These are phyloP conservation scores for Neofusicoccum ribis DNA, from an alignment of 2,329 filamentous ascomycete species.

Conservation along the genomic window DNA sequence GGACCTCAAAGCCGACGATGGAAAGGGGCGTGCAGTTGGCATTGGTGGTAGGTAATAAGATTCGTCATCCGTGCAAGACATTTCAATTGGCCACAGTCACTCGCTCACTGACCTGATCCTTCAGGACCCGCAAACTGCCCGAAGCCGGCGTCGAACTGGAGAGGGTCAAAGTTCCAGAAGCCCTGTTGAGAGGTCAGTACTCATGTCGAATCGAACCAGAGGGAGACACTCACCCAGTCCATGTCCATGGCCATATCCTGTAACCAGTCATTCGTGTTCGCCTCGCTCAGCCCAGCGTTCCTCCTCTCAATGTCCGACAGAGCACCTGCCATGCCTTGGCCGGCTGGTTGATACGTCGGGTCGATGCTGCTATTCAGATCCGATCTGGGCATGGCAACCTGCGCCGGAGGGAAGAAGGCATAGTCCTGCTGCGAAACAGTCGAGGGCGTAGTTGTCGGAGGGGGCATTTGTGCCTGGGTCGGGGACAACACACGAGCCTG, in stretches of 20 bases:
- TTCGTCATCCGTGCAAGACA: neutral
- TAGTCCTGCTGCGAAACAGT: constrained; percentile 3
- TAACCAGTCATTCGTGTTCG: constrained; percentile 32
- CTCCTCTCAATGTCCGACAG: constrained; percentile 19
- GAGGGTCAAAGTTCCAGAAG: constrained; percentile 20
- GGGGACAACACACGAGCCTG: neutral
- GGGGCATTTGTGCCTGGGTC: neutral
- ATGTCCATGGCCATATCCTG: constrained; percentile 33
- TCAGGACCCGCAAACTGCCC: constrained; percentile 5
- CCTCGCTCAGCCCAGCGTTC: constrained; percentile 33
- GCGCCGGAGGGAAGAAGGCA: neutral
- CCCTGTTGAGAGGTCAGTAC: constrained; percentile 3
- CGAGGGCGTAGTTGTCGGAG: neutral
- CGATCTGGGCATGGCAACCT: neutral
- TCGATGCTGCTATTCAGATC: constrained; percentile 10
- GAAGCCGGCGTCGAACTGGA: constrained; percentile 17
- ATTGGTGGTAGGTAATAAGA: neutral
- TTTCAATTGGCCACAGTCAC: neutral
- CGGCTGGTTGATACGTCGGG: constrained; percentile 6
- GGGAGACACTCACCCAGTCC: constrained; percentile 35
- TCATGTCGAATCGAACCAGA: neutral
- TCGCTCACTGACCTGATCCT: neutral
- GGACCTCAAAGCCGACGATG: neutral
- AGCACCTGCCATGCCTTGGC: constrained; percentile 18
- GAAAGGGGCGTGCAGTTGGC: neutral